Percentiles rank a stretch among this genome's conserved stretches.
phyloP scores from a whole-genome alignment of 768 basidiomycete genomes.

The Lactifluus rugatus region DNA sequence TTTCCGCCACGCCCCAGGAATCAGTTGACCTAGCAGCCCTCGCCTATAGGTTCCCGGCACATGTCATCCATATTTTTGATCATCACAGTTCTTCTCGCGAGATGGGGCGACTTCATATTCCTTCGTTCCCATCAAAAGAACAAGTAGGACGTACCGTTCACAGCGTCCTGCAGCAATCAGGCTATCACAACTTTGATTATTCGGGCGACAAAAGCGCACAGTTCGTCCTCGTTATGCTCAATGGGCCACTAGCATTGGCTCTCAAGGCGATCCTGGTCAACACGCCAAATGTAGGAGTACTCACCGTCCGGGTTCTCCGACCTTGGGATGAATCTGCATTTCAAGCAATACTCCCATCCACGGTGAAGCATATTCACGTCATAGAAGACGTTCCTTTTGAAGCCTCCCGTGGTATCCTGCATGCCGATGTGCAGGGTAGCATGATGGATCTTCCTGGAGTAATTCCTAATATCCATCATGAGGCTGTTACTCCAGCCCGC shows the following conservation, averaged over 20 bases:
- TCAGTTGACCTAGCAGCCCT: slow-evolving; percentile 66
- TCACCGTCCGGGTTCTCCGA: slow-evolving; percentile 69
- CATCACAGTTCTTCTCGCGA: slow-evolving; percentile 76
- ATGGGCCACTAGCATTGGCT: slow-evolving; percentile 64
- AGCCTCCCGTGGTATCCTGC: slow-evolving; percentile 53
- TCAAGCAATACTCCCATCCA: slow-evolving; percentile 45
- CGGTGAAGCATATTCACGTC: slow-evolving; percentile 54
- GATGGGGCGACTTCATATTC: slow-evolving; percentile 43
- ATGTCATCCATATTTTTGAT: slow-evolving; percentile 88
- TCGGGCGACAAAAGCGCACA: slow-evolving; percentile 52
- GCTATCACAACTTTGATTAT: slow-evolving; percentile 75
- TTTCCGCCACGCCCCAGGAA: slow-evolving; percentile 81
- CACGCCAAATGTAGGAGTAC: slow-evolving; percentile 46
- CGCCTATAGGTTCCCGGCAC: slow-evolving; percentile 61
- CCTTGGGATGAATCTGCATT: slow-evolving; percentile 74
- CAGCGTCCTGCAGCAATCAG: slow-evolving; percentile 43
- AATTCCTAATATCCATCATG: slow-evolving; percentile 39
- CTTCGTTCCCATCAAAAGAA: slow-evolving; percentile 29
- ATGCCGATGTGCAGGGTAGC: slow-evolving; percentile 59
- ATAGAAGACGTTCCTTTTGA: slow-evolving; percentile 67
- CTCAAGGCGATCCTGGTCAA: slow-evolving; percentile 42
- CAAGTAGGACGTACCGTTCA: slow-evolving; percentile 29
- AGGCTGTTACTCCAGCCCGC: slow-evolving; percentile 49
- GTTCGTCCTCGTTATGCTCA: slow-evolving; percentile 60
- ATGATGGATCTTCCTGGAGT: slow-evolving; percentile 35